These are phyloP conservation scores for Xerocomellus chrysenteron DNA, from an alignment of 768 basidiomycete genomes.

Conservation along the genomic window DNA sequence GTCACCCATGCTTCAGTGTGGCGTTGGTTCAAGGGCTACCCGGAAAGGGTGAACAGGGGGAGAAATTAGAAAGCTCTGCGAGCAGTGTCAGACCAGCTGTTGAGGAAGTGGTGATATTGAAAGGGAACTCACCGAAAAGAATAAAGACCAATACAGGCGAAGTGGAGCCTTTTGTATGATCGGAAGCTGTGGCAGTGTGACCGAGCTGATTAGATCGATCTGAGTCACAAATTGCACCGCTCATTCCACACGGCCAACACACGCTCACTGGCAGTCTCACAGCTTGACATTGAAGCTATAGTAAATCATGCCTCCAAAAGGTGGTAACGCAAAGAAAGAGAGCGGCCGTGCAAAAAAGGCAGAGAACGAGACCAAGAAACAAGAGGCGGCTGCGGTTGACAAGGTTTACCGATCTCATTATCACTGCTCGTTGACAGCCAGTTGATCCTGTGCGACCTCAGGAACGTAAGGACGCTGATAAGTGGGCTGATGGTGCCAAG, in stretches of 20 bases:
- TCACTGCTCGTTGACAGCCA: neutral
- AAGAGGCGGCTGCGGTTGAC: slow-evolving; percentile 55
- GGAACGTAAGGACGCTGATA: slow-evolving; percentile 70
- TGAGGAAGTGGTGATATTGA: neutral
- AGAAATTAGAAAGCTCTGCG: neutral
- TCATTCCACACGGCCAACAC: neutral
- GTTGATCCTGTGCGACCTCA: slow-evolving; percentile 28
- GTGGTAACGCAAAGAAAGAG: slow-evolving; percentile 91
- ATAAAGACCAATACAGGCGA: neutral
- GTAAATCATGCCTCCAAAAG: slow-evolving; percentile 75
- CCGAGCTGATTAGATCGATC: slow-evolving; percentile 20
- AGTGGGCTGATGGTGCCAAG: slow-evolving; percentile 71
- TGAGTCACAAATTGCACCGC: slow-evolving; percentile 19
- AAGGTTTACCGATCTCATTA: slow-evolving; percentile 42
- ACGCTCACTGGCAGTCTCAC: neutral
- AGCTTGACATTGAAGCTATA: slow-evolving; percentile 1
- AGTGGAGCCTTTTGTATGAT: slow-evolving; percentile 9
- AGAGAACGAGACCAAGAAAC: slow-evolving; percentile 85
- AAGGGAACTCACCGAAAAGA: neutral
- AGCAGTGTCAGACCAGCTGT: neutral
- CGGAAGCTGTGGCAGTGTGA: slow-evolving; percentile 26
- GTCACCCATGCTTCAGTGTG: slow-evolving; percentile 26
- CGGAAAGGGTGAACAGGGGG: neutral
- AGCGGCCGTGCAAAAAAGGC: slow-evolving; percentile 87
- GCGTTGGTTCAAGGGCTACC: neutral